phyloP scores from a whole-genome alignment of 2,329 filamentous ascomycete genomes.

The Metarhizium rileyi region DNA sequence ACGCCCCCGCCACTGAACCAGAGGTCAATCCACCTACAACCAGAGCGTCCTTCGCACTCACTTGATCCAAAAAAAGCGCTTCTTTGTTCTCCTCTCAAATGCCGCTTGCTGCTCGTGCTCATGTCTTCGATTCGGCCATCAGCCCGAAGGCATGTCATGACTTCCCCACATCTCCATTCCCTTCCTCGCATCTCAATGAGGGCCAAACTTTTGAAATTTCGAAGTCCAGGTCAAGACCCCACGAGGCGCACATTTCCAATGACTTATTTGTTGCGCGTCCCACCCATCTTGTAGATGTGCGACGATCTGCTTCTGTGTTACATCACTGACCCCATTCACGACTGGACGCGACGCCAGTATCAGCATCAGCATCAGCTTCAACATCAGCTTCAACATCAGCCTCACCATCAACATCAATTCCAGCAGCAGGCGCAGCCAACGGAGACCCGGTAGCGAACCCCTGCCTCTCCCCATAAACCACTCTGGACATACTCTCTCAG shows the following conservation, averaged over 20 bases:
- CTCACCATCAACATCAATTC: too few relatives aligned
- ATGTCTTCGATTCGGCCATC: neutral
- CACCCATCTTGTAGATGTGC: neutral
- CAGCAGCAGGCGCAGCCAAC: neutral
- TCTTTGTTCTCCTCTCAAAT: too few relatives aligned
- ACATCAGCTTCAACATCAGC: too few relatives aligned
- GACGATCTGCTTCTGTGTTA: neutral
- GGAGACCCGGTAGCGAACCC: neutral
- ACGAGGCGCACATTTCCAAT: neutral
- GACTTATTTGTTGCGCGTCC: neutral
- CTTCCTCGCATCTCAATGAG: neutral
- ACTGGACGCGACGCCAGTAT: neutral
- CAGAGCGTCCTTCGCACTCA: too few relatives aligned
- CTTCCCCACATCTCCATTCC: conserved; percentile 1
- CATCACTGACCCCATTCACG: neutral
- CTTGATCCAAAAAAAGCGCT: neutral
- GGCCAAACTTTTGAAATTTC: neutral
- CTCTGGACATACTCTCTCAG: too few relatives aligned
- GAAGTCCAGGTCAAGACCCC: neutral
- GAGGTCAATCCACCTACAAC: too few relatives aligned
- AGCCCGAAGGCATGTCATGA: neutral
- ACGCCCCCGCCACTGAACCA: conserved; percentile 4
- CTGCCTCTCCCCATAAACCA: neutral
- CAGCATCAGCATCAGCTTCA: too few relatives aligned
- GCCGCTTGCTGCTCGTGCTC: neutral